A percentile compares a stretch with the other conserved stretches of the same genome.
Conservation (phyloP, 2,329 filamentous ascomycete species). For the Cytospora leucostoma region DNA sequence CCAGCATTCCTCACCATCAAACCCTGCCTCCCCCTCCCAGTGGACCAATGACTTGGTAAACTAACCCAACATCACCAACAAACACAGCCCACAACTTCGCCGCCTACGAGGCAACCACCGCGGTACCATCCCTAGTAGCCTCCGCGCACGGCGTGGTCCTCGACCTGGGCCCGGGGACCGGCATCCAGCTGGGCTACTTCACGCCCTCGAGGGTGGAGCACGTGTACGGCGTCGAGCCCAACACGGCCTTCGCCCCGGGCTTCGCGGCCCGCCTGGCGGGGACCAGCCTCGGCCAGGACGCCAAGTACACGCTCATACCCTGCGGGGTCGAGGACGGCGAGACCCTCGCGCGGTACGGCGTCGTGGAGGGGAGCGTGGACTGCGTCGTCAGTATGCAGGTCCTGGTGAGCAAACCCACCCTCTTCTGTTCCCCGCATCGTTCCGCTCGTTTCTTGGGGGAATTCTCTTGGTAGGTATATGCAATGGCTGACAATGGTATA, state of each 20-base stretch:
- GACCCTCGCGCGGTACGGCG: conserved; percentile 39
- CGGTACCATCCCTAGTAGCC: conserved; percentile 24
- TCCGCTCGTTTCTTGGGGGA: background rate
- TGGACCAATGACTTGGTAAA: background rate
- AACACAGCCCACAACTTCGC: conserved; percentile 14
- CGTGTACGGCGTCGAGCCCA: conserved; percentile 46
- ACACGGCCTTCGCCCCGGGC: conserved; percentile 36
- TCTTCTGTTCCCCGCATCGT: rapidly evolving
- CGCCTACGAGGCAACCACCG: conserved; percentile 23
- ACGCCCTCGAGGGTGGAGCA: conserved; percentile 36
- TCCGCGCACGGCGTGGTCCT: conserved; percentile 39
- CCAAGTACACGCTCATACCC: conserved; percentile 42
- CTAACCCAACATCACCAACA: background rate
- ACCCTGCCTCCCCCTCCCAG: background rate
- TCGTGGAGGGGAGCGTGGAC: conserved; percentile 42
- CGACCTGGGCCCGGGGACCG: conserved; percentile 47
- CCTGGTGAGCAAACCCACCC: conserved; percentile 29
- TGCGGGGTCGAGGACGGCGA: conserved; percentile 44
- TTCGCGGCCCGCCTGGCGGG: conserved; percentile 37
- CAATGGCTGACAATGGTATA: background rate
- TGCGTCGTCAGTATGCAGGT: conserved; percentile 46
- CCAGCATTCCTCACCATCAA: background rate
- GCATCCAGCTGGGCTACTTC: conserved; percentile 46
- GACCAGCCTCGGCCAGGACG: conserved; percentile 33
- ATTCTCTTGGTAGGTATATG: background rate